Evolutionary conservation across 768 basidiomycete species (phyloP).

Genomic region (Neoboletus subvelutipes): DNA sequence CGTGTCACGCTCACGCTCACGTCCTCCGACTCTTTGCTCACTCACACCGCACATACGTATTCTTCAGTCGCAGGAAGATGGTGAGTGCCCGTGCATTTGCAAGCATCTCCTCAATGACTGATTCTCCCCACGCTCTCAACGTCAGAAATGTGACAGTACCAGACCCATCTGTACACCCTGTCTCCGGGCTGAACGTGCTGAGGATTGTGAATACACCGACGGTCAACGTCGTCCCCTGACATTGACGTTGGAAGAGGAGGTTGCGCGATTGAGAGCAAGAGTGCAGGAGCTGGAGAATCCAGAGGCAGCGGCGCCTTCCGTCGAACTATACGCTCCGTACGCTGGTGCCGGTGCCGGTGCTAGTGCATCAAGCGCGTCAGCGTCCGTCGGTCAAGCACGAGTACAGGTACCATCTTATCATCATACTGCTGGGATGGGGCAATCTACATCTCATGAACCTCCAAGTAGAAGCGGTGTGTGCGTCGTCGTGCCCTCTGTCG

Average conservation of each 20-base stretch:
- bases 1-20: conserved; percentile 10
- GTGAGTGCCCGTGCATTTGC: conserved; percentile 22
- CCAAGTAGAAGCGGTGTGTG: conserved; percentile 7
- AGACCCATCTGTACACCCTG: conserved; percentile 69
- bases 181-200: conserved; percentile 53
- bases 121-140: background rate
- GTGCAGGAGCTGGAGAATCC: conserved; percentile 59
- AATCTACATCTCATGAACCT: background rate
- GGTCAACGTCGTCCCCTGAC: conserved; percentile 59
- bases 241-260: conserved; percentile 57
- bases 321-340: conserved; percentile 55
- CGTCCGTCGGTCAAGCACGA: background rate
- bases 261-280: conserved; percentile 54
- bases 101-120: background rate
- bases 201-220: conserved; percentile 73
- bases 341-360: background rate
- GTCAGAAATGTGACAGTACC: conserved; percentile 64
- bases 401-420: background rate
- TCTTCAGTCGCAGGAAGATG: conserved; percentile 48
- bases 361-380: background rate
- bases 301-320: conserved; percentile 43
- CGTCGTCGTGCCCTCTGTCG: background rate
- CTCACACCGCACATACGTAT: background rate
- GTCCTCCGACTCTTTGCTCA: background rate
- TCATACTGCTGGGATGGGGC: background rate